Evolutionary conservation across 169 alveolate species (phyloP).

Genomic region (Plasmodium fragile): DNA sequence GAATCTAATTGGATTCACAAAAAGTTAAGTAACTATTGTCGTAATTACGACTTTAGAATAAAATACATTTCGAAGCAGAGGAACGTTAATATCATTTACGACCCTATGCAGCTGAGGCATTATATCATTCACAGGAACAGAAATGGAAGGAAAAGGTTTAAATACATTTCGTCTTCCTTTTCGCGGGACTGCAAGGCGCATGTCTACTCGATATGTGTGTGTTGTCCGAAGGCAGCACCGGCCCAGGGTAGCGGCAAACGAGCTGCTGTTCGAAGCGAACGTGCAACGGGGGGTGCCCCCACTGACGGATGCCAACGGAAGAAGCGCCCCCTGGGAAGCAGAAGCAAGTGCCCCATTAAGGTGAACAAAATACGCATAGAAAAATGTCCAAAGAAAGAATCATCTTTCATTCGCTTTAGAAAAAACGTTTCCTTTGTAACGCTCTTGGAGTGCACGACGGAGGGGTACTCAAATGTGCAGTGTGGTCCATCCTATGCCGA

Average conservation of each 20-base stretch:
- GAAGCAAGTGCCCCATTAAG: conserved; percentile 3
- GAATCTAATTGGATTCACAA: not conserved
- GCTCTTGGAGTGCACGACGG: not conserved
- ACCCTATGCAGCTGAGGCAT: conserved; percentile 19
- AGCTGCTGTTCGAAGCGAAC: not conserved
- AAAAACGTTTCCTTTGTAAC: conserved; percentile 24
- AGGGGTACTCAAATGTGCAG: not conserved
- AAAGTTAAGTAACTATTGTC: not conserved
- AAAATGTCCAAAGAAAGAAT: not conserved
- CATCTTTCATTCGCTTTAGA: not conserved
- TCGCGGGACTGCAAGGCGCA: not conserved
- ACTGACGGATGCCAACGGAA: not conserved
- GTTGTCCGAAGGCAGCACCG: not conserved
- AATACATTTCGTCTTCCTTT: not conserved
- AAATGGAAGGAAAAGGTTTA: not conserved
- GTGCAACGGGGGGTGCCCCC: not conserved
- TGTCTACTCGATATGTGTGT: not conserved
- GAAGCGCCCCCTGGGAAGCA: not conserved
- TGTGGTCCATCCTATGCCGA: not conserved
- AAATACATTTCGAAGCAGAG: not conserved
- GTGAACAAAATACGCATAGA: not conserved
- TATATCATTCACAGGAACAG: not conserved
- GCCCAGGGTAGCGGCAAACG: not conserved
- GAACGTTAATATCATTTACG: not conserved
- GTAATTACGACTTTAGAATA: not conserved